A percentile compares a stretch with the other conserved stretches of the same genome.
Evolutionary conservation across 768 basidiomycete species (phyloP).

Genomic region (Hygrophorus pudorinus): DNA sequence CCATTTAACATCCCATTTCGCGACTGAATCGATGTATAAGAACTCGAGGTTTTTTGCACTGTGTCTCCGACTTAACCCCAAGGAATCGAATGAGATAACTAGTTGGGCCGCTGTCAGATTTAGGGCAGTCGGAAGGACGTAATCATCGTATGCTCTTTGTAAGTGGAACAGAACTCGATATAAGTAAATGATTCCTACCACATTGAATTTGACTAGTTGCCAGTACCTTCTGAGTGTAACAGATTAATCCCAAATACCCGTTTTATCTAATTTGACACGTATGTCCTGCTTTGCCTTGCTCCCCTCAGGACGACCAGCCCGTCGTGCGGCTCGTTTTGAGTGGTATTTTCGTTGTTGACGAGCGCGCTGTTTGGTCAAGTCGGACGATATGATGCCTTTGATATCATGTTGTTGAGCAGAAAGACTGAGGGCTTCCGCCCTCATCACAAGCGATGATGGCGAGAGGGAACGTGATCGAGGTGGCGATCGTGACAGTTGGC

Average conservation of each 20-base stretch:
- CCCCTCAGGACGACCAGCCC: constrained; percentile 62
- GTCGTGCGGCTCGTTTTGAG: constrained; percentile 54
- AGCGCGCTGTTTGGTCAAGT: constrained; percentile 48
- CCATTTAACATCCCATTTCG: no score
- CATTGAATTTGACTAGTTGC: not conserved
- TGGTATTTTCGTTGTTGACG: constrained; percentile 70
- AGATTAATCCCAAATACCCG: constrained; percentile 49
- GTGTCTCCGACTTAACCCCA: no score
- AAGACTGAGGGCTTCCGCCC: constrained; percentile 30
- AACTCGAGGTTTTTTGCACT: no score
- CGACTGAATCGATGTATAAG: no score
- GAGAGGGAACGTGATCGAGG: constrained; percentile 40
- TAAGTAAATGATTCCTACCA: not conserved
- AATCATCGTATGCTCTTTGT: no score
- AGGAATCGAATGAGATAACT: no score
- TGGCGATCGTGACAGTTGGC: constrained; percentile 37
- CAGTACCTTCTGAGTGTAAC: not conserved
- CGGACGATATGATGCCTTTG: constrained; percentile 48
- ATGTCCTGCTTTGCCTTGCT: constrained; percentile 81
- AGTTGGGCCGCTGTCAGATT: no score
- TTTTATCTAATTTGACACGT: constrained; percentile 48
- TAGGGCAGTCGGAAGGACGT: not conserved
- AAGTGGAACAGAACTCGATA: no score
- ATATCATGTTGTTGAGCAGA: constrained; percentile 26
- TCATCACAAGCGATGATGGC: constrained; percentile 30